Evolutionary conservation across 352 stramenopile species (phyloP), one percentile per base, ranked within the genome.

Genomic region (Phytophthora multivora): DNA sequence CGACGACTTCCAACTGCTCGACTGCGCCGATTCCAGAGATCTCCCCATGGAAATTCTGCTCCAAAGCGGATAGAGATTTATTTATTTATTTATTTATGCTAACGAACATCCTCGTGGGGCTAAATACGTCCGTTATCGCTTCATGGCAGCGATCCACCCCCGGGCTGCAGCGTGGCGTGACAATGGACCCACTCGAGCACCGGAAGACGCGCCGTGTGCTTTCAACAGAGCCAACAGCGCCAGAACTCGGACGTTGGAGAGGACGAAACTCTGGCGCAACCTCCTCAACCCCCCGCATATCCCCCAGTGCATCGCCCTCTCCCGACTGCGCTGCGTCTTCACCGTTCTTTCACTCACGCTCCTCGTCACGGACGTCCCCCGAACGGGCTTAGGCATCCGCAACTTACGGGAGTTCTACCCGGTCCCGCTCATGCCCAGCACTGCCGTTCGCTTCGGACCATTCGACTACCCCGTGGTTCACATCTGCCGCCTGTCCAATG

Each of bases 331-430:
- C 21, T 78, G 53, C 11, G 5, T 83, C 5, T 33, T 87, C 39
- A 80, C 73, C 2, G 8, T 80, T 1, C 23, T 87, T 5, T 68
- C 61, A 10, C 19, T 89, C 18, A 21, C 65, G 8, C 63, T 89
- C 9, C 52, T 79, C 0, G n/a, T 71, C 30, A 80, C 75, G 2
- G 80, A 89, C 19, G 85, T 89, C 21, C 77, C 75, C 6, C 75
- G 80, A 9, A 78, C 77, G 0, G 77, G 80, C 1, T 53, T 88
- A 10, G 73, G 73, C 0, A 54, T 83, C 4, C 21, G 28, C 21
- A 60, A 51, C 16, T 21, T 80, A 10, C 45, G 45, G 3, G 38
- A 71, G 4, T 75, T 69, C n/a, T 81, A 75, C 35, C 35, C 57
- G 0, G 40, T 54, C 0, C 11, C 47, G 6, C 59, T 67, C 4